Percentiles rank a stretch among this genome's conserved stretches.
phyloP scores from a whole-genome alignment of 768 basidiomycete genomes.

The Suillus subluteus region DNA sequence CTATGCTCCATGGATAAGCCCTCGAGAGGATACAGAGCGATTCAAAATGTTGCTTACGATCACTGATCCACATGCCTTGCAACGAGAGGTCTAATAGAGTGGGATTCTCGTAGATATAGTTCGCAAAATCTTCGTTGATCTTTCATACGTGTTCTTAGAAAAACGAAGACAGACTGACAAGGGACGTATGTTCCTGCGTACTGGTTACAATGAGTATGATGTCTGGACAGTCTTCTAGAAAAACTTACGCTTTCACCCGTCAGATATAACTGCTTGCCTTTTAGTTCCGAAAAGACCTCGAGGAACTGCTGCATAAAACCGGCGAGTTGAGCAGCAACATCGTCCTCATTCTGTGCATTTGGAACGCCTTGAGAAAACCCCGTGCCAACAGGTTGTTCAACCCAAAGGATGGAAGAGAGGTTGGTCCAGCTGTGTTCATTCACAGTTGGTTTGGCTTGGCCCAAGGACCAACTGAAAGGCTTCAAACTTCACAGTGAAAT shows the following conservation, averaged over 20 bases:
- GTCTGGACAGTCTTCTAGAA: not conserved
- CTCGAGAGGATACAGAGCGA: not conserved
- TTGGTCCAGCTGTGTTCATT: constrained; percentile 83
- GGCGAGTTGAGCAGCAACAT: constrained; percentile 57
- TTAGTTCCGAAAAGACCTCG: constrained; percentile 72
- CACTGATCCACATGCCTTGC: constrained; percentile 73
- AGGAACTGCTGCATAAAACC: constrained; percentile 77
- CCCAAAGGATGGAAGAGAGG: constrained; percentile 71
- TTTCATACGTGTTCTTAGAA: not conserved
- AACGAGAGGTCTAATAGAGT: constrained; percentile 55
- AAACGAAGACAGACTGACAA: constrained; percentile 38
- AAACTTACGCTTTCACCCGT: constrained; percentile 73
- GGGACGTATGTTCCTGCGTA: constrained; percentile 76
- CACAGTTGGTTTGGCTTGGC: constrained; percentile 62
- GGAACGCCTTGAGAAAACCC: constrained; percentile 76
- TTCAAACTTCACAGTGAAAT: constrained; percentile 28
- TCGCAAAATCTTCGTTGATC: constrained; percentile 61
- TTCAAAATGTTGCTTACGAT: constrained; percentile 52
- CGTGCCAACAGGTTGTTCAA: constrained; percentile 82
- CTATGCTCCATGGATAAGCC: constrained; percentile 32
- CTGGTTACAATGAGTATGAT: constrained; percentile 35
- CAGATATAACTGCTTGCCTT: constrained; percentile 71
- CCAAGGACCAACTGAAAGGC: constrained; percentile 70
- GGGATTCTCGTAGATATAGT: constrained; percentile 69
- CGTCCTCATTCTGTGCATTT: constrained; percentile 58